Evolutionary conservation across 192 early-diverging fungal species (phyloP).

Genomic region (Podila epicladia): DNA sequence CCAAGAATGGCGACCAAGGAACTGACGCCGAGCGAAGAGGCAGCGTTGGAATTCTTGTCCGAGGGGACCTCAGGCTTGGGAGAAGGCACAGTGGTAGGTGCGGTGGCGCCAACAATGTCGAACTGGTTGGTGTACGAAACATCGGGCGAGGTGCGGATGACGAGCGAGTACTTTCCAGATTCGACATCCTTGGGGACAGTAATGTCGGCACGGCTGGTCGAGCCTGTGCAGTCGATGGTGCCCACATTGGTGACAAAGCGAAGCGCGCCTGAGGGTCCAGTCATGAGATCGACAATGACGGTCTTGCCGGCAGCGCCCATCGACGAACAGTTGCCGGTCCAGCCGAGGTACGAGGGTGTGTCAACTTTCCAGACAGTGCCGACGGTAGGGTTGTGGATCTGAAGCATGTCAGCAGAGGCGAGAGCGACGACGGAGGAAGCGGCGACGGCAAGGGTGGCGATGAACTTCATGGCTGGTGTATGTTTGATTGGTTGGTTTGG

Average conservation of each 20-base stretch:
- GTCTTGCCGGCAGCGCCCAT: constrained; percentile 23
- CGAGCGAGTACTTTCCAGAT: constrained; percentile 7
- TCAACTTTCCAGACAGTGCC: constrained; percentile 14
- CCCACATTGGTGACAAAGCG: constrained; percentile 20
- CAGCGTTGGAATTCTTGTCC: neutral
- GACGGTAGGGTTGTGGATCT: constrained; percentile 24
- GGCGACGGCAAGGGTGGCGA: constrained; percentile 11
- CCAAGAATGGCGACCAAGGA: neutral
- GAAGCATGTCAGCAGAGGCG: constrained; percentile 25
- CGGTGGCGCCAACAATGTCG: neutral
- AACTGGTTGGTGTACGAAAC: constrained; percentile 18
- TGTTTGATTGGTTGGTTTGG: neutral
- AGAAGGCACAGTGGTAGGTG: neutral
- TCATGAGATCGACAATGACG: constrained; percentile 15
- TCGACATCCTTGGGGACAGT: constrained; percentile 2
- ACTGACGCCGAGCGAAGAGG: constrained; percentile 3
- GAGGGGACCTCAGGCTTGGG: neutral
- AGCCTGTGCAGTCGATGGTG: constrained; percentile 14
- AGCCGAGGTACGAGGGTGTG: constrained; percentile 2
- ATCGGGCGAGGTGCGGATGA: constrained; percentile 6
- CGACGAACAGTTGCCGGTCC: constrained; percentile 19
- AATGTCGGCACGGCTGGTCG: neutral
- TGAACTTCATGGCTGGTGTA: constrained; percentile 27
- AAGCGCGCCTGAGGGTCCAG: constrained; percentile 8
- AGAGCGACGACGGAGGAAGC: constrained; percentile 17